These are phyloP conservation scores for Skeletonema grethae DNA, from an alignment of 108 stramenopile species.

Conservation along the genomic window DNA sequence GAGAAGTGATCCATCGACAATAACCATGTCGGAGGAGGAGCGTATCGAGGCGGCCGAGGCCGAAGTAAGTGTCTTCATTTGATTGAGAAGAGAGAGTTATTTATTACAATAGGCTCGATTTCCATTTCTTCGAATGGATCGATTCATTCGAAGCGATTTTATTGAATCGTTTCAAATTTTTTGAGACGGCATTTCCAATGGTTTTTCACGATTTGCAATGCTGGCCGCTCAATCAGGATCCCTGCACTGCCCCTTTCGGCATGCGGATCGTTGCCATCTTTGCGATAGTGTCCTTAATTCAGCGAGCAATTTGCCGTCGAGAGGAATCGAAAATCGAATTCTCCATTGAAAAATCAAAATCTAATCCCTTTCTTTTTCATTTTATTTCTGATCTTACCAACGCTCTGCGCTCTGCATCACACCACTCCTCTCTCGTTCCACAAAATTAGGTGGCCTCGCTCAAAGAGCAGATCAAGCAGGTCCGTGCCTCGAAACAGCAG, in stretches of 20 bases:
- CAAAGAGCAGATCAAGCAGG: conserved; percentile 50
- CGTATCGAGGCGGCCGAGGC: conserved; percentile 45
- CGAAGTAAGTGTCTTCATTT: conserved; percentile 30
- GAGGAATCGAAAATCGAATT: neutral
- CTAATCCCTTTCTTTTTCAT: neutral
- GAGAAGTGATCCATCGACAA: neutral
- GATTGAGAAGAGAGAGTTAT: neutral
- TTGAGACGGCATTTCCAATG: neutral
- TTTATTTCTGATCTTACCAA: neutral
- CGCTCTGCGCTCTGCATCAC: neutral
- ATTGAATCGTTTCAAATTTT: neutral
- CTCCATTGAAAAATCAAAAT: neutral
- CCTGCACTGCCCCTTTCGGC: neutral
- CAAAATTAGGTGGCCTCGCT: conserved; percentile 53
- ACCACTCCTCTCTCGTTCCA: neutral
- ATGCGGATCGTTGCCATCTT: neutral
- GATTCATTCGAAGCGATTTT: neutral
- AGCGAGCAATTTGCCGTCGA: neutral
- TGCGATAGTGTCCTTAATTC: neutral
- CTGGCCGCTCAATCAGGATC: neutral
- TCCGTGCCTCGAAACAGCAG: conserved; percentile 47
- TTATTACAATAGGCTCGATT: neutral
- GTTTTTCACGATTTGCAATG: neutral
- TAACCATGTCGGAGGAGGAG: conserved; percentile 35
- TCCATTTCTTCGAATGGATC: neutral